Conservation (phyloP, 495 filamentous ascomycete species). For the Podospora fimiseda region DNA sequence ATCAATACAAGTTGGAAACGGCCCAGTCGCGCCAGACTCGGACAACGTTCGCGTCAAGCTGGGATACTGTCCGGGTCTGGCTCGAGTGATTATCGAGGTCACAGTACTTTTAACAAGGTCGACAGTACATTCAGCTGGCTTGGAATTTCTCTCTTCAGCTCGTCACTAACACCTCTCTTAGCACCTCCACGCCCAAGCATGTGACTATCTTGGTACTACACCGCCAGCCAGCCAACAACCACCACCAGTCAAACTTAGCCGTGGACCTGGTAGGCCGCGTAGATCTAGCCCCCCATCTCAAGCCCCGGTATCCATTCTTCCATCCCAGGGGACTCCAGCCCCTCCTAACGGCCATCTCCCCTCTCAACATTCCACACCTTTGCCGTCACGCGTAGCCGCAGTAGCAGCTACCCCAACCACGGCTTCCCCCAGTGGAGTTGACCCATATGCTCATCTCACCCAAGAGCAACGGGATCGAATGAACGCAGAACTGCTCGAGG, state of each 20-base stretch:
- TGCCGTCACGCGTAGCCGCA: not conserved
- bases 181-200: conserved; percentile 32
- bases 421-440: conserved; percentile 15
- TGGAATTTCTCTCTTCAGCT: too few relatives aligned
- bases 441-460: conserved; percentile 38
- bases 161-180: too few relatives aligned
- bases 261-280: conserved; percentile 17
- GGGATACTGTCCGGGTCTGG: too few relatives aligned
- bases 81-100: too few relatives aligned
- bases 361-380: conserved; percentile 13
- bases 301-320: conserved; percentile 11
- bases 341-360: conserved; percentile 9
- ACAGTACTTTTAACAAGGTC: too few relatives aligned
- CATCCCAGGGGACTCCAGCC: conserved; percentile 10
- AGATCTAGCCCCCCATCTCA: too few relatives aligned
- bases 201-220: conserved; percentile 19
- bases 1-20: too few relatives aligned
- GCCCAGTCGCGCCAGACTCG: too few relatives aligned
- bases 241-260: not conserved
- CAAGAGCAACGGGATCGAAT: conserved; percentile 18
- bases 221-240: not conserved
- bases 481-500: conserved; percentile 32
- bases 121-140: too few relatives aligned
- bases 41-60: too few relatives aligned
- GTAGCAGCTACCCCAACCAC: conserved; percentile 3